Conservation (phyloP, 2,329 filamentous ascomycete genomes). For the Aureobasidium mangrovei region DNA sequence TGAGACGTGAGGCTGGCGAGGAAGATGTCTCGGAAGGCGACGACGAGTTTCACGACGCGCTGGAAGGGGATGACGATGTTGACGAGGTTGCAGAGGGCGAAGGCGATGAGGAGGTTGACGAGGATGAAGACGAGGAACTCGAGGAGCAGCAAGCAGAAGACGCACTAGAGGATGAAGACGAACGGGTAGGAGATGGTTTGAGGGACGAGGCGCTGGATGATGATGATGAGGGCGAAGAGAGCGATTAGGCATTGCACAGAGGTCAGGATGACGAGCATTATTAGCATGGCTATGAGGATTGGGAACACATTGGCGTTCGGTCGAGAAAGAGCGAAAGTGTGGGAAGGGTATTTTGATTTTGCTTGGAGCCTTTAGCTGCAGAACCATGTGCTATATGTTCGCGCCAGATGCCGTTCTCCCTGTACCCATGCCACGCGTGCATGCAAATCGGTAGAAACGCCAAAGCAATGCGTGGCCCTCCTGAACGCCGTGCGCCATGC, state of each 20-base stretch:
- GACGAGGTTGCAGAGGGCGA: conserved; percentile 49
- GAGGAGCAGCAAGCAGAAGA: conserved; percentile 22
- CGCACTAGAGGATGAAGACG: conserved; percentile 50
- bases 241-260: conserved; percentile 19
- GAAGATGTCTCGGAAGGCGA: conserved; percentile 30
- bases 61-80: conserved; percentile 43
- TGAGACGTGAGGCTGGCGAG: conserved; percentile 35
- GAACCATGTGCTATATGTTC: too few relatives aligned
- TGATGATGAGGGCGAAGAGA: conserved; percentile 25
- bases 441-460: neutral
- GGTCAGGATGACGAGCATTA: neutral
- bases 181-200: conserved; percentile 47
- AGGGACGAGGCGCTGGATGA: conserved; percentile 29
- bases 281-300: neutral
- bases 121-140: conserved; percentile 48
- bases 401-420: neutral
- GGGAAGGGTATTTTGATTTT: too few relatives aligned
- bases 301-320: too few relatives aligned
- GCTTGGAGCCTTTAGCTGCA: too few relatives aligned
- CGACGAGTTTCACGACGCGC: conserved; percentile 36
- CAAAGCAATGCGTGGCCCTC: neutral
- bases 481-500: conserved; percentile 7
- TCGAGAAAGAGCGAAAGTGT: too few relatives aligned
- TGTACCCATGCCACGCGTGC: neutral
- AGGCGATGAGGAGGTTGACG: conserved; percentile 41